A percentile compares a stretch with the other conserved stretches of the same genome.
phyloP scores from a whole-genome alignment of 208 protist genomes.

The Plasmodiophora brassicae region DNA sequence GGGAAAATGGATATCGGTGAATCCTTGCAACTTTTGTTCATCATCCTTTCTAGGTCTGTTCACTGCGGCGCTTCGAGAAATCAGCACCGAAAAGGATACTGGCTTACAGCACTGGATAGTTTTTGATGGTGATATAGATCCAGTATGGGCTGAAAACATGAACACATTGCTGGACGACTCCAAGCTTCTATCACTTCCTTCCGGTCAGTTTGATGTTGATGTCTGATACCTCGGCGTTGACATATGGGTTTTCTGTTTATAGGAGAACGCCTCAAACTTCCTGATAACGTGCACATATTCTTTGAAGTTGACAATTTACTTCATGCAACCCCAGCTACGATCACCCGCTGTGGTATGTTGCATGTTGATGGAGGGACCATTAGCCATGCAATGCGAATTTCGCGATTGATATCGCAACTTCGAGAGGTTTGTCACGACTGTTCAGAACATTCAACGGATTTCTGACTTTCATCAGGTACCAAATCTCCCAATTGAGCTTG shows the following conservation, averaged over 20 bases:
- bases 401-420: background rate
- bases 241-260: background rate
- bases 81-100: conserved; percentile 80
- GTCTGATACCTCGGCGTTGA: background rate
- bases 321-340: conserved; percentile 94
- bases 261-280: conserved; percentile 92
- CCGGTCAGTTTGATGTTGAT: background rate
- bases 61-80: conserved; percentile 88
- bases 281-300: conserved; percentile 89
- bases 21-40: no score
- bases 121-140: conserved; percentile 97
- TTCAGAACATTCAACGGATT: no score
- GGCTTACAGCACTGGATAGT: conserved; percentile 92
- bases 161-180: conserved; percentile 99
- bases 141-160: conserved; percentile 98
- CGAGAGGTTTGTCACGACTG: background rate
- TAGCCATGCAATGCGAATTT: background rate
- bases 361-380: conserved; percentile 53
- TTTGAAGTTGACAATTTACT: conserved; percentile 95
- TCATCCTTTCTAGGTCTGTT: conserved; percentile 68
- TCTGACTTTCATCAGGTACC: no score
- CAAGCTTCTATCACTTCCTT: conserved; percentile 92
- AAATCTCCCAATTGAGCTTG: no score
- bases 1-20: no score
- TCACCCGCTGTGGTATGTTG: conserved; percentile 96